phyloP scores from a whole-genome alignment of 106 monocot species.

The Phalaenopsis aphrodite region DNA sequence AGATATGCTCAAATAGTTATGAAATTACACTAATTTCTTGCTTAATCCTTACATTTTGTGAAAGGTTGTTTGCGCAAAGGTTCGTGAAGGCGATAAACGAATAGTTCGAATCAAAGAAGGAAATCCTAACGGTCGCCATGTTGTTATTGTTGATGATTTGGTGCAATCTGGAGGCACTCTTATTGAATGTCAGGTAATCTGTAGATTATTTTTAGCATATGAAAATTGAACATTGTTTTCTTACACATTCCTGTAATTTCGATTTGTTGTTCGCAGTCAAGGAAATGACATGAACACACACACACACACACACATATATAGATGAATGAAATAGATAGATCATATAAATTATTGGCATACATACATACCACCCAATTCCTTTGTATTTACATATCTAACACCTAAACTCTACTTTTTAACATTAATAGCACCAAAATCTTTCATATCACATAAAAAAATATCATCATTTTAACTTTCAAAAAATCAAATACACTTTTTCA shows the following conservation, averaged over 20 bases:
- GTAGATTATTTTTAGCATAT: not conserved
- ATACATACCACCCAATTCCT: too few species aligned
- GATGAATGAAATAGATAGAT: not conserved
- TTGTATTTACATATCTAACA: too few species aligned
- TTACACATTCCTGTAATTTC: too few species aligned
- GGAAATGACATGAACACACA: not conserved
- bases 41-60: conserved; percentile 3
- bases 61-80: conserved; percentile 83
- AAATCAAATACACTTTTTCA: too few species aligned
- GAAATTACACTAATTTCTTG: not conserved
- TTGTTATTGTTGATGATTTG: conserved; percentile 95
- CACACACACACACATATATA: not conserved
- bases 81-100: conserved; percentile 88
- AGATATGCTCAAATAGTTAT: not conserved
- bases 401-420: too few species aligned
- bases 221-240: not conserved
- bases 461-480: too few species aligned
- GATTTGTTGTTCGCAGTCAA: not conserved
- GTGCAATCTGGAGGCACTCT: conserved; percentile 96
- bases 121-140: conserved; percentile 67
- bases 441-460: too few species aligned
- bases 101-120: conserved; percentile 91
- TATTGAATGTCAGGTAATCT: conserved; percentile 81
- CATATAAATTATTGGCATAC: not conserved
- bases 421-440: too few species aligned